These are phyloP conservation scores for Candida gigantensis DNA, from an alignment of 1,139 yeast species.

Conservation along the genomic window DNA sequence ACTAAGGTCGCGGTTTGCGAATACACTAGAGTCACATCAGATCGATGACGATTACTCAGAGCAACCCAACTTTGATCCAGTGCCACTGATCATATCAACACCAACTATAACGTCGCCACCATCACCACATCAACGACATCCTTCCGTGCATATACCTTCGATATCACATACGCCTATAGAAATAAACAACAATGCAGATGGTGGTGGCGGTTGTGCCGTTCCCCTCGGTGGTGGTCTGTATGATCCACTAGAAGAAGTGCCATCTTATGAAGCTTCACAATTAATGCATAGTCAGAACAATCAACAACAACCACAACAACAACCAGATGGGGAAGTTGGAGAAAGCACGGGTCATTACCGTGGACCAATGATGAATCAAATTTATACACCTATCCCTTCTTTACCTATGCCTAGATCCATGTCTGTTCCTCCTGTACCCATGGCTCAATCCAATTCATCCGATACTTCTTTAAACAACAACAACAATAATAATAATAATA, in stretches of 20 bases:
- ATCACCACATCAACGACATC: conserved; percentile 1
- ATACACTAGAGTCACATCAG: conserved; percentile 35
- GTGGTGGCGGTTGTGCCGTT: not conserved
- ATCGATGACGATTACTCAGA: conserved; percentile 37
- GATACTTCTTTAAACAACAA: conserved; percentile 10
- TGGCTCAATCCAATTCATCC: conserved; percentile 13
- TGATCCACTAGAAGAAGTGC: conserved; percentile 44
- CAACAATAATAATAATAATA: conserved; percentile 5
- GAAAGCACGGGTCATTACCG: too few relatives aligned
- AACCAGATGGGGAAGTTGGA: too few relatives aligned
- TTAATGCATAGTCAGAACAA: conserved; percentile 25
- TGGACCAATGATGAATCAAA: conserved; percentile 7
- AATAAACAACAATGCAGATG: not conserved
- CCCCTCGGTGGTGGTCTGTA: conserved; percentile 12
- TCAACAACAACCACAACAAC: conserved; percentile 10
- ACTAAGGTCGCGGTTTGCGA: conserved; percentile 30
- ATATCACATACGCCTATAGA: conserved; percentile 1
- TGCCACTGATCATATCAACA: not conserved
- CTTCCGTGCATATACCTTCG: not conserved
- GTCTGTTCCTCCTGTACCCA: conserved; percentile 2
- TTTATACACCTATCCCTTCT: conserved; percentile 17
- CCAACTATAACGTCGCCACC: conserved; percentile 8
- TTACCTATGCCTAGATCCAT: conserved; percentile 14
- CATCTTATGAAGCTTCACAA: conserved; percentile 49
- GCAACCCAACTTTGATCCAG: conserved; percentile 12